A percentile compares a stretch with the other conserved stretches of the same genome.
These are phyloP conservation scores for Pleurotus cornucopiae DNA, from an alignment of 768 basidiomycete species.

Conservation along the genomic window DNA sequence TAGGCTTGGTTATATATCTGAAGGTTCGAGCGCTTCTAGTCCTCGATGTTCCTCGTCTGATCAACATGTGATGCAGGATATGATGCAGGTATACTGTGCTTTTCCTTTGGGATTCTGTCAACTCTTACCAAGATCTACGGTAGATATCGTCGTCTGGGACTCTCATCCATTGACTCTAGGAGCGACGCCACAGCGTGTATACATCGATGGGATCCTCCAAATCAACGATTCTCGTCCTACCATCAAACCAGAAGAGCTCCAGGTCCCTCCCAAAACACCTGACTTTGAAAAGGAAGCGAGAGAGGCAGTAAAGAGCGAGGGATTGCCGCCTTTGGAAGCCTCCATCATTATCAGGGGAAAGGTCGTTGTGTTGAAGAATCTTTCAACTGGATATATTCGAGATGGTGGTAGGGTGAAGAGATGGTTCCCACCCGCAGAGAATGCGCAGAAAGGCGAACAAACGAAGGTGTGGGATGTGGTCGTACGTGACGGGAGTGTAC, in stretches of 20 bases:
- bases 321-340: slow-evolving; percentile 62
- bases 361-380: slow-evolving; percentile 50
- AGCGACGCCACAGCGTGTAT: slow-evolving; percentile 78
- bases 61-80: slow-evolving; percentile 38
- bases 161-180: slow-evolving; percentile 76
- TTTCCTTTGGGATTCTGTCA: not conserved
- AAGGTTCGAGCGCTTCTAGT: slow-evolving; percentile 28
- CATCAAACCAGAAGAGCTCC: slow-evolving; percentile 44
- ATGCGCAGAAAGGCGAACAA: slow-evolving; percentile 11
- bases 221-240: slow-evolving; percentile 27
- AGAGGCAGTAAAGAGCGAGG: slow-evolving; percentile 55
- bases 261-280: slow-evolving; percentile 49
- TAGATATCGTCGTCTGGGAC: slow-evolving; percentile 62
- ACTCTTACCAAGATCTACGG: not conserved
- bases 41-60: slow-evolving; percentile 1
- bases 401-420: slow-evolving; percentile 12
- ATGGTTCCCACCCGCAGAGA: slow-evolving; percentile 16
- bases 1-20: slow-evolving; percentile 57
- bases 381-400: slow-evolving; percentile 34
- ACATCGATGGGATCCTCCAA: slow-evolving; percentile 81
- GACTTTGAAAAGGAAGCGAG: slow-evolving; percentile 58
- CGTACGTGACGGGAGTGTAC: slow-evolving; percentile 48
- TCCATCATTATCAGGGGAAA: slow-evolving; percentile 15
- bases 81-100: slow-evolving; percentile 47
- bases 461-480: slow-evolving; percentile 31